Percentiles rank a stretch among this genome's conserved stretches.
Evolutionary conservation across 1,139 yeast genomes (phyloP).

Genomic region (Scheffersomyces cryptocercus): DNA sequence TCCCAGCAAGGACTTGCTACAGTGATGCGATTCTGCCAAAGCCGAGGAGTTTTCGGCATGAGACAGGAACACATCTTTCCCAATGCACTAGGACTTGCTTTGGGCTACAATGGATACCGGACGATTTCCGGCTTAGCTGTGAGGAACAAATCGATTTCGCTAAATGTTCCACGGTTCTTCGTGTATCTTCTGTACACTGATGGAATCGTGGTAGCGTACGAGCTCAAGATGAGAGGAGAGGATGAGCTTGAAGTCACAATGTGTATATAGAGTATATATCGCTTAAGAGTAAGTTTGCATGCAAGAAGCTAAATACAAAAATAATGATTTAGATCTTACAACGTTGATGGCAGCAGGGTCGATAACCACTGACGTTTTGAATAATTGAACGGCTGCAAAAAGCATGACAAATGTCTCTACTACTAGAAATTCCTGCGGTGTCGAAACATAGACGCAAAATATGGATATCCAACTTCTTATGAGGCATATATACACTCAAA

Average conservation of each 20-base stretch:
- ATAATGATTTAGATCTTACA: no score
- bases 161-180: slow-evolving; percentile 20
- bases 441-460: no score
- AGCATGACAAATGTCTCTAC: no score
- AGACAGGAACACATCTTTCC: slow-evolving; percentile 63
- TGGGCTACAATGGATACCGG: slow-evolving; percentile 29
- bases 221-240: slow-evolving; percentile 7
- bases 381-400: no score
- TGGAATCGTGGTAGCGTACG: slow-evolving; percentile 32
- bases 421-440: no score
- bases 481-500: no score
- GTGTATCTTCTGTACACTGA: slow-evolving; percentile 35
- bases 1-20: slow-evolving; percentile 63
- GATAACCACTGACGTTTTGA: no score
- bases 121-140: slow-evolving; percentile 35
- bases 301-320: no score
- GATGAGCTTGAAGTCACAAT: background rate
- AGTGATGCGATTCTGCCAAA: slow-evolving; percentile 56
- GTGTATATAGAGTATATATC: no score
- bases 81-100: slow-evolving; percentile 30
- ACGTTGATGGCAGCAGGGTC: no score
- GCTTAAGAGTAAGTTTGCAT: no score
- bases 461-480: no score
- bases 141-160: slow-evolving; percentile 20
- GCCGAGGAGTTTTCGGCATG: slow-evolving; percentile 58